A percentile compares a stretch with the other conserved stretches of the same genome.
Conservation (phyloP, 306 rosid genomes). For the Cucumis melo region DNA sequence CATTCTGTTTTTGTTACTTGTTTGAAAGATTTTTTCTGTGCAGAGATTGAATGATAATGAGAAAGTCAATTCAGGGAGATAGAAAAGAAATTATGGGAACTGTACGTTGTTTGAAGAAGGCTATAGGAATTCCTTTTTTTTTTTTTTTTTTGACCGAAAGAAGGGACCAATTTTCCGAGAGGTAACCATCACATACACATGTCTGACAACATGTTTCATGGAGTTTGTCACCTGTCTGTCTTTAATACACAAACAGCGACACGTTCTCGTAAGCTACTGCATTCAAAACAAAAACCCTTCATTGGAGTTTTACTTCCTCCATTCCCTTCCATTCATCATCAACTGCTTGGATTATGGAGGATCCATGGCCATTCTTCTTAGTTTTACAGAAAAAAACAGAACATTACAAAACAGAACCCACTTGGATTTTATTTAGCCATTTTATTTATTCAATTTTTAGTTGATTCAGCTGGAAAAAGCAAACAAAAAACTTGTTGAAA, state of each 20-base stretch:
- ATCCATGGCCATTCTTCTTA: background rate
- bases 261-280: slow-evolving; percentile 2
- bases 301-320: background rate
- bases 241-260: background rate
- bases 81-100: background rate
- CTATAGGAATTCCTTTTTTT: background rate
- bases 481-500: background rate
- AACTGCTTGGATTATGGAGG: background rate
- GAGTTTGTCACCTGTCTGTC: slow-evolving; percentile 4
- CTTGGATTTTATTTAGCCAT: background rate
- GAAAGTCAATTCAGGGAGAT: background rate
- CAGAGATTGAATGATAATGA: background rate
- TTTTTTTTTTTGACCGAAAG: background rate
- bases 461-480: background rate
- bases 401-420: background rate
- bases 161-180: slow-evolving; percentile 7
- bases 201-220: slow-evolving; percentile 12
- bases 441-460: background rate
- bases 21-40: background rate
- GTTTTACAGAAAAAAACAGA: background rate
- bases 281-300: background rate
- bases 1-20: background rate
- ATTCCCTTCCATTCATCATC: background rate
- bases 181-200: slow-evolving; percentile 1
- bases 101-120: background rate